A percentile compares a stretch with the other conserved stretches of the same genome.
phyloP scores from a whole-genome alignment of 768 basidiomycete genomes.

The Agaricus subrufescens region DNA sequence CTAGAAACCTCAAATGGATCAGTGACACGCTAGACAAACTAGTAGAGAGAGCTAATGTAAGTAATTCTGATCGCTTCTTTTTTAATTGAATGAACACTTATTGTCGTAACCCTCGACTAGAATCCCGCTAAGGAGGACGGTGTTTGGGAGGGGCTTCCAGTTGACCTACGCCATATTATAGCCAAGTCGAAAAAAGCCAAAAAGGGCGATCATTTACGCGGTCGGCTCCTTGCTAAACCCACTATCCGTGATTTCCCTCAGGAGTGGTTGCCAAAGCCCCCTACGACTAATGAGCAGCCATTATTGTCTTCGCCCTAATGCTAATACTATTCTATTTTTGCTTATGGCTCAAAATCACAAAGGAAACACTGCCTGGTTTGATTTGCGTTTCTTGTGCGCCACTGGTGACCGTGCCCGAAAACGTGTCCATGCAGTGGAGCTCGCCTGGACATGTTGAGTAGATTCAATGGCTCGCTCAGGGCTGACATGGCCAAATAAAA shows the following conservation, averaged over 20 bases:
- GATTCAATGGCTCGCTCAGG: neutral
- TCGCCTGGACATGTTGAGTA: neutral
- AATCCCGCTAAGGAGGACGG: constrained; percentile 21
- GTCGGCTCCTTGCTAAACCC: constrained; percentile 49
- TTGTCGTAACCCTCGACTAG: constrained; percentile 26
- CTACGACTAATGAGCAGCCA: constrained; percentile 8
- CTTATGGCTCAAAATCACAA: neutral
- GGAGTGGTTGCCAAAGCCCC: constrained; percentile 65
- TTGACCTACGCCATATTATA: constrained; percentile 79
- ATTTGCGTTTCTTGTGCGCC: neutral
- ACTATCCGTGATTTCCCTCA: constrained; percentile 77
- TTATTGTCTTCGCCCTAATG: constrained; percentile 3
- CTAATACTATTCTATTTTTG: constrained; percentile 1
- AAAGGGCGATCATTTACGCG: constrained; percentile 63
- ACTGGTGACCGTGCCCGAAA: neutral
- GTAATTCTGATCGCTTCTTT: constrained; percentile 24
- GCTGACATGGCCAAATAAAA: neutral
- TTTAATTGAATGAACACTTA: constrained; percentile 9
- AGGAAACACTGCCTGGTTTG: too few species aligned
- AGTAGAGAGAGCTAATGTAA: constrained; percentile 79
- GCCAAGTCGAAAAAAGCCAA: constrained; percentile 69
- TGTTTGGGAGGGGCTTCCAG: constrained; percentile 59
- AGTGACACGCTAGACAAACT: constrained; percentile 81
- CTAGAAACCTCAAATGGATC: constrained; percentile 94
- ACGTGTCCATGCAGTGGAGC: neutral